phyloP scores from a whole-genome alignment of 306 rosid genomes.

The Quercus rubra region DNA sequence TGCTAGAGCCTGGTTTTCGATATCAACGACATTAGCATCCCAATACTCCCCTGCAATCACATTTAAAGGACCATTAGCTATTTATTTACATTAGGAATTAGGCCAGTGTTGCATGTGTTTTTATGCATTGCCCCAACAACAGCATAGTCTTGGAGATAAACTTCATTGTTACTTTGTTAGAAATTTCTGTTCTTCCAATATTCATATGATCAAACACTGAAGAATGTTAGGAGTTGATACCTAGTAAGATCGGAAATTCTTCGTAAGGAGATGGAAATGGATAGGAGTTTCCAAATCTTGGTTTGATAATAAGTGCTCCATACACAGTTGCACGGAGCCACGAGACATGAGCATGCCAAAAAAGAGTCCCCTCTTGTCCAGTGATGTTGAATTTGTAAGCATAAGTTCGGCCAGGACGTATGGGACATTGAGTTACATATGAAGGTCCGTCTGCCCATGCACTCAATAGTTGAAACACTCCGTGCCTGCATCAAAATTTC shows the following conservation, averaged over 20 bases:
- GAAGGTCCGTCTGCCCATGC: conserved; percentile 79
- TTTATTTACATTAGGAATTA: not conserved
- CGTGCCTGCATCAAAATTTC: conserved; percentile 49
- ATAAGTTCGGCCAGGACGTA: conserved; percentile 35
- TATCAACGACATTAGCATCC: conserved; percentile 46
- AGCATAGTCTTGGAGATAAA: too few relatives aligned
- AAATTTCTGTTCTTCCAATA: too few relatives aligned
- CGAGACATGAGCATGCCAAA: conserved; percentile 70
- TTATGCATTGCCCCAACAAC: too few relatives aligned
- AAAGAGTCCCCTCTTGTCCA: conserved; percentile 70
- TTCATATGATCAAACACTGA: too few relatives aligned
- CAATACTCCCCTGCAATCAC: conserved; percentile 67
- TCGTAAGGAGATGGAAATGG: conserved; percentile 39
- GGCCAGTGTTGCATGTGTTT: not conserved
- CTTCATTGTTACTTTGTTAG: too few relatives aligned
- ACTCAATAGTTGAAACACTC: conserved; percentile 44
- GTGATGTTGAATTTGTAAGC: conserved; percentile 49
- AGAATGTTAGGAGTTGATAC: conserved; percentile 13
- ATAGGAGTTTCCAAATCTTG: conserved; percentile 23
- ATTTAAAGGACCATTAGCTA: not conserved
- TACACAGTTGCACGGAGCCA: conserved; percentile 61
- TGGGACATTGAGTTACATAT: conserved; percentile 68
- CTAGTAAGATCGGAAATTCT: conserved; percentile 53
- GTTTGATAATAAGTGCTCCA: conserved; percentile 60
- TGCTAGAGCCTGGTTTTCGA: conserved; percentile 21